Base-by-base conservation (phyloP, 495 filamentous ascomycete genomes). In the Trichoderma asperelloides region DNA sequence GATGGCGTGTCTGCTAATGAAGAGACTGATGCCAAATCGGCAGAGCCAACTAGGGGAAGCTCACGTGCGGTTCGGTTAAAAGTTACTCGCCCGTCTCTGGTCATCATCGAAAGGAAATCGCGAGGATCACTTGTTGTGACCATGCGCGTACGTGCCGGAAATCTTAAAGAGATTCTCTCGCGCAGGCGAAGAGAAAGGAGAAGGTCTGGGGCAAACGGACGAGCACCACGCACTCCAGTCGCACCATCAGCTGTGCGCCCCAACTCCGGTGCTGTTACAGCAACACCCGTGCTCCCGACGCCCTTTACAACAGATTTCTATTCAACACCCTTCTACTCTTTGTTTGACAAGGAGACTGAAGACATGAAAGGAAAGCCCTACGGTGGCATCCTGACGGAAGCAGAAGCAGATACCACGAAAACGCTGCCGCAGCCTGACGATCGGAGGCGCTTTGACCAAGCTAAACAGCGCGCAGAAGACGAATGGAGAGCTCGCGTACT, bases 311-410 rank as follows among this genome's bases (percentile, higher is more conserved):
- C 87, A 43, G 74, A 80, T 2, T 80, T 75, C 60, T 87, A 84
- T 67, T 79, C 81, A 0, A 83, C 84, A 49, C 89, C 89, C 11
- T 92, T 96, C 71, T 93, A 93, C 73, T 88, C 89, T 1, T 91
- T 96, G 69, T 86, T 88, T 68, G 92, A 96, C 68, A 90, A 90
- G 60, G 93, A 96, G 67, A 88, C 86, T 40, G 95, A 98, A 69
- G 93, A 97, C 70, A 77, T 85, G 13, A 96, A 96, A 73, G 89
- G 88, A 18, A 98, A 97, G 74, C 95, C 96, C 2, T 98, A 98
- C 72, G 96, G 95, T 57, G 95, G 95, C 11, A 96, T 98, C 51
- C 78, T 98, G 45, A 88, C 84, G 2, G 93, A 97, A 75, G 82
- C 85, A 12, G 95, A 98, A 73, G 92, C 94, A 2, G 92, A 97